Conservation (phyloP, 192 early-diverging fungal species). For the Allomyces macrogynus region DNA sequence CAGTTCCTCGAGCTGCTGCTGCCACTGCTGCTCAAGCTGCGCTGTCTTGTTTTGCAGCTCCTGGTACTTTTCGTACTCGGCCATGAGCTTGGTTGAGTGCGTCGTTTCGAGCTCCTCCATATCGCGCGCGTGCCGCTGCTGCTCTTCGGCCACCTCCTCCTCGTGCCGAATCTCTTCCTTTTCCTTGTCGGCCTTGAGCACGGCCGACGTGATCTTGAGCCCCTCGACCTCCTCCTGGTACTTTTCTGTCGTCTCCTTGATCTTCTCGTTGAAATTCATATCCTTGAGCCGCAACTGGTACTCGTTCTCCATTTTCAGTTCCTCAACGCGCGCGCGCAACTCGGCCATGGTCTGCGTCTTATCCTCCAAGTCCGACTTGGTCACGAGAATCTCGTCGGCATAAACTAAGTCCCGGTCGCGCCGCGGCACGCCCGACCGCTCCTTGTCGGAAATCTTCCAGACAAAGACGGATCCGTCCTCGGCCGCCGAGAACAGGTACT, state of each 20-base stretch:
- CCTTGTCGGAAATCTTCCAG: conserved; percentile 33
- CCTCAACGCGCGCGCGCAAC: conserved; percentile 34
- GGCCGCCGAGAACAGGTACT: conserved; percentile 29
- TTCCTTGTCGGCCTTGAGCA: conserved; percentile 37
- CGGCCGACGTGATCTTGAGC: conserved; percentile 31
- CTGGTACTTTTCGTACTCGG: conserved; percentile 40
- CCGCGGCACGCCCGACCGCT: conserved; percentile 20
- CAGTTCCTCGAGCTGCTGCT: conserved; percentile 30
- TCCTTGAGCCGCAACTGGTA: conserved; percentile 43
- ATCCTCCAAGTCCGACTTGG: conserved; percentile 39
- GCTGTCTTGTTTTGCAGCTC: conserved; percentile 25
- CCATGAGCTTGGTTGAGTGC: conserved; percentile 33
- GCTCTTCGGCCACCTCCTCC: conserved; percentile 36
- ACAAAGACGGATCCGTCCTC: conserved; percentile 37
- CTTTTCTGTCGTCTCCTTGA: conserved; percentile 42
- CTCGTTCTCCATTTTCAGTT: conserved; percentile 47
- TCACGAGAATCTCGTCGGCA: conserved; percentile 43
- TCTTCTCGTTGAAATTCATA: conserved; percentile 48
- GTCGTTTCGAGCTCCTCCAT: conserved; percentile 23
- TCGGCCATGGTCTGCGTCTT: conserved; percentile 33
- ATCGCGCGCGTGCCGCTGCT: conserved; percentile 26
- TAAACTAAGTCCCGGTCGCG: conserved; percentile 27
- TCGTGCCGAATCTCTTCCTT: conserved; percentile 38
- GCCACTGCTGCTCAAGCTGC: conserved; percentile 31
- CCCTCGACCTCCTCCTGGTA: conserved; percentile 42